Percentiles rank a stretch among this genome's conserved stretches.
Evolutionary conservation across 768 basidiomycete species (phyloP).

Genomic region (Phaffia australis): DNA sequence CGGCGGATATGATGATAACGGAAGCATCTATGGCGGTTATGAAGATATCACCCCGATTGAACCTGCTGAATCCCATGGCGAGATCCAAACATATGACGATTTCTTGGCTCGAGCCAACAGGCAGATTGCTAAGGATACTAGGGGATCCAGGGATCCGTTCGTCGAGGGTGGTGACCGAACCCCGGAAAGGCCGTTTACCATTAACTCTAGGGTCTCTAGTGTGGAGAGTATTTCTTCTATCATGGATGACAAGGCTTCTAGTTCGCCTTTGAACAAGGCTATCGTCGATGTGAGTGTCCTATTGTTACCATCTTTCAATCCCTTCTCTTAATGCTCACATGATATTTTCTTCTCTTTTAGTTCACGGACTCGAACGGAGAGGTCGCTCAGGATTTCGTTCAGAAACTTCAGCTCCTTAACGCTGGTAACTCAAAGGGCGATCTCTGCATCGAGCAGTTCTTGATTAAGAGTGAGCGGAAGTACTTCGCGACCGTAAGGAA

Average conservation of each 20-base stretch:
- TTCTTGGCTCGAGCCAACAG: constrained; percentile 79
- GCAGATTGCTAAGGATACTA: constrained; percentile 68
- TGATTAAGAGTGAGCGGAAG: constrained; percentile 80
- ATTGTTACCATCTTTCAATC: neutral
- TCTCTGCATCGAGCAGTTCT: constrained; percentile 79
- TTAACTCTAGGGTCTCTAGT: constrained; percentile 66
- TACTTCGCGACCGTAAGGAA: constrained; percentile 85
- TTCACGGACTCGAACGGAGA: constrained; percentile 91
- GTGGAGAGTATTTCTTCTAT: constrained; percentile 88
- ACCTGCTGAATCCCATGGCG: constrained; percentile 11
- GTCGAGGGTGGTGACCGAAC: constrained; percentile 48
- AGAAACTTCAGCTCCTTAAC: constrained; percentile 63
- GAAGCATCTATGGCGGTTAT: constrained; percentile 33
- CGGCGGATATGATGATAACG: constrained; percentile 51
- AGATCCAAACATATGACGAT: constrained; percentile 50
- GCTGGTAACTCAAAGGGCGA: constrained; percentile 84
- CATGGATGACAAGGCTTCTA: constrained; percentile 78
- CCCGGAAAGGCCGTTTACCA: constrained; percentile 65
- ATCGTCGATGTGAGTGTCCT: constrained; percentile 58
- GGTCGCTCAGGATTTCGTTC: constrained; percentile 77
- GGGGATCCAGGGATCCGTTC: constrained; percentile 65
- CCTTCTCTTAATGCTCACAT: neutral
- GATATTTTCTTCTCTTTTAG: constrained; percentile 39
- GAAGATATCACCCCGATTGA: constrained; percentile 26
- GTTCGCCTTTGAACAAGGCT: constrained; percentile 78